Base-by-base conservation (phyloP, 73 alveolate genomes). In the Paraurostyla sp. region DNA sequence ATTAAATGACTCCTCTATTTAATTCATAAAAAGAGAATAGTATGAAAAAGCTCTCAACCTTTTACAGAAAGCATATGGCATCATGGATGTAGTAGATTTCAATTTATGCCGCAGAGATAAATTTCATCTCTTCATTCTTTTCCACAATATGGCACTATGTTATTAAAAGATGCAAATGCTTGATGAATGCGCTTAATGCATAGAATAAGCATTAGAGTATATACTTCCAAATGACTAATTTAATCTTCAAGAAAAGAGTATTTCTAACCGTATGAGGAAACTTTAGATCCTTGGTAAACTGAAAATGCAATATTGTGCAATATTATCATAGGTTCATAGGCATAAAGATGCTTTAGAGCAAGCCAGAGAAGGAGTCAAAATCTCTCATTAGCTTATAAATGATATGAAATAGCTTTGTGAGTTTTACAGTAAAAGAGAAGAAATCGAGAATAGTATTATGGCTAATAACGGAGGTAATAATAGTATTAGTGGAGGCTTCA, bases 61-160 rank as follows among this genome's bases (percentile, higher is more conserved):
- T 27, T 87, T 91, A 20, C 85, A 91, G 69, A 91, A 91, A 43
- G 91, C 96, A 0, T 76, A 91, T 58, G 96, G 96, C 18, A 91
- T 91, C 43, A 48, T 91, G 65, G 96, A 91, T 36, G 96, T 91
- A 45, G 90, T 87, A 1, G 85, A 87, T 43, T 75, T 87, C 40
- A 57, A 87, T 29, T 25, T 33, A 60, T 73, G 89, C 75, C 56
- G 76, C 0, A 33, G 93, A 56, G 93, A 87, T 58, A 87, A 56
- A 57, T 59, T 71, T 58, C 71, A 71, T 51, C 75, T 80, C 6
- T 75, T 87, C 25, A 33, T 63, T 3, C 32, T 63, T 4, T 75
- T 69, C 36, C 86, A 87, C 81, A 87, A 87, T 48, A 56, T 87
- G 87, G 93, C 93, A 0, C 85, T 73, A 11, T 87, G 93, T 76